These are phyloP conservation scores for Boletales sp. DNA, from an alignment of 768 basidiomycete species.

Conservation along the genomic window DNA sequence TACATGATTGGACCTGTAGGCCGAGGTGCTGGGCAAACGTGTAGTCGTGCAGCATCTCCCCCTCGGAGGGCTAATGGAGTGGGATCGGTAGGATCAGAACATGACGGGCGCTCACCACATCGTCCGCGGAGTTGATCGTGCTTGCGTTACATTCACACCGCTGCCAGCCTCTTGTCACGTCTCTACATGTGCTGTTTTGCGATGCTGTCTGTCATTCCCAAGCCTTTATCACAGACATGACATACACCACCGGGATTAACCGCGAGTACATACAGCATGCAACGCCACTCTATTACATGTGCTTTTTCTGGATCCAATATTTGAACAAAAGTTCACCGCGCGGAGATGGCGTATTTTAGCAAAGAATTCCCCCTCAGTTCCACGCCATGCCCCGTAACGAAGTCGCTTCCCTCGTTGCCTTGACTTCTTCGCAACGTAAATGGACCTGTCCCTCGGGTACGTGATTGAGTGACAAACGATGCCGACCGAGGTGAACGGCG, in stretches of 20 bases:
- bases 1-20: slow-evolving; percentile 38
- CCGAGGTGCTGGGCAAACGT: slow-evolving; percentile 87
- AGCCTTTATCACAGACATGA: slow-evolving; percentile 1
- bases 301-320: not conserved
- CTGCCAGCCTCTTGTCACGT: slow-evolving; percentile 3
- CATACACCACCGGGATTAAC: slow-evolving; percentile 1
- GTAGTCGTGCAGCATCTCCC: slow-evolving; percentile 97
- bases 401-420: slow-evolving; percentile 5
- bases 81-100: slow-evolving; percentile 38
- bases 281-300: slow-evolving; percentile 1
- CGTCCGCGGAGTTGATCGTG: slow-evolving; percentile 18
- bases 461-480: not conserved
- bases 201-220: slow-evolving; percentile 7
- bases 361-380: not conserved
- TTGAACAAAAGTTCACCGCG: not conserved
- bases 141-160: slow-evolving; percentile 13
- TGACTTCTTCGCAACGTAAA: slow-evolving; percentile 14
- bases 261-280: not conserved
- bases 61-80: slow-evolving; percentile 76
- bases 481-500: slow-evolving; percentile 7
- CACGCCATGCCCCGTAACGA: not conserved
- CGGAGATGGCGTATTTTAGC: not conserved
- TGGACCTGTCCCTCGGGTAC: slow-evolving; percentile 2
- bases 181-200: slow-evolving; percentile 1
- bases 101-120: slow-evolving; percentile 1